Conservation (phyloP, 768 basidiomycete species). For the Leucogyrophana mollusca region DNA sequence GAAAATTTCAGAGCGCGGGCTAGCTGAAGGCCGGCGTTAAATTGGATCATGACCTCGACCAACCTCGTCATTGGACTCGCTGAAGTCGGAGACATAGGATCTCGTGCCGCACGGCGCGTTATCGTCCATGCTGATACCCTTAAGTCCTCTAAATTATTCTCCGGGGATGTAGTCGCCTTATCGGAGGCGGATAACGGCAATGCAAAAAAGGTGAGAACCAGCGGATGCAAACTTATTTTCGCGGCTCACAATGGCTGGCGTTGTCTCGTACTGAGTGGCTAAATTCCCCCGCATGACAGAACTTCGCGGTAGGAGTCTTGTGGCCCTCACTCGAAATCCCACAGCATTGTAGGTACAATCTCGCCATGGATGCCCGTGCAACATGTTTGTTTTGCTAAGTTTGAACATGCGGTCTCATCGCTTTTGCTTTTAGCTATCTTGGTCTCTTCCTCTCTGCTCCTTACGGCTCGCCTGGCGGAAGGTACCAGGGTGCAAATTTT, state of each 20-base stretch:
- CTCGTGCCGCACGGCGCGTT: conserved; percentile 62
- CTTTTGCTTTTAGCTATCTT: conserved; percentile 43
- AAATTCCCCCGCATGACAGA: conserved; percentile 34
- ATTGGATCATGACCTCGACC: conserved; percentile 21
- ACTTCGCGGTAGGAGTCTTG: conserved; percentile 64
- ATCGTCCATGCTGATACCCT: conserved; percentile 60
- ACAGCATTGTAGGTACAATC: conserved; percentile 50
- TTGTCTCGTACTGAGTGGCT: conserved; percentile 12
- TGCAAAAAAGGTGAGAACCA: conserved; percentile 33
- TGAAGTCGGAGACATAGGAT: conserved; percentile 31
- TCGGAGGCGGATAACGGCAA: conserved; percentile 34
- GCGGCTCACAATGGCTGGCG: conserved; percentile 4
- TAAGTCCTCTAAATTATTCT: conserved; percentile 58
- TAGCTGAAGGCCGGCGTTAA: too few species aligned
- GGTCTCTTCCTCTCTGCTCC: conserved; percentile 53
- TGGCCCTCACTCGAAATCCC: conserved; percentile 74
- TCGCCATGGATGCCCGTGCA: conserved; percentile 1
- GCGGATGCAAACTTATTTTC: conserved; percentile 7
- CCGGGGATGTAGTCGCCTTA: conserved; percentile 69
- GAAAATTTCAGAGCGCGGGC: too few species aligned
- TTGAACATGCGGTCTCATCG: conserved; percentile 9
- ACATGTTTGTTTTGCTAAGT: conserved; percentile 9
- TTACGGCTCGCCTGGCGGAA: conserved; percentile 57
- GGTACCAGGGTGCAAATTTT: conserved; percentile 49
- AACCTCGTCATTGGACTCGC: conserved; percentile 41